phyloP scores from a whole-genome alignment of 2,329 filamentous ascomycete species.

The Thelonectria blattea region DNA sequence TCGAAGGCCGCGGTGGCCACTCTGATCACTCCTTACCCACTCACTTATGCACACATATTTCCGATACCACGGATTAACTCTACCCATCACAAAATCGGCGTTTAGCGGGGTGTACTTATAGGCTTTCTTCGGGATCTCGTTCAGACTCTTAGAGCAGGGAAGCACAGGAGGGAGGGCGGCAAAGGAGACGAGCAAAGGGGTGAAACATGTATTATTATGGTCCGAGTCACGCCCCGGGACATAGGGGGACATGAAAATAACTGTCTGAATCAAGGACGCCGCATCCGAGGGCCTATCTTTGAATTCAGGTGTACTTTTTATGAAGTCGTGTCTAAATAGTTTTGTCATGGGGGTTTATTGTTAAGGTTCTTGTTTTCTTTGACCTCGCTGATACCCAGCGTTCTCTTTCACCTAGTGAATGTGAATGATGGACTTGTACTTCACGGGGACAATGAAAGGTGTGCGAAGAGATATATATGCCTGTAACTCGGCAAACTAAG shows the following conservation, averaged over 20 bases:
- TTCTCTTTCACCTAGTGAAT: too few relatives aligned
- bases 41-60: constrained; percentile 26
- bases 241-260: constrained; percentile 22
- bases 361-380: too few relatives aligned
- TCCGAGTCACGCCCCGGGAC: constrained; percentile 22
- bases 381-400: too few relatives aligned
- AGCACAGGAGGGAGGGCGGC: not conserved
- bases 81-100: constrained; percentile 36
- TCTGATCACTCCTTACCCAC: constrained; percentile 18
- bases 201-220: constrained; percentile 35
- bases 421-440: too few relatives aligned
- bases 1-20: not conserved
- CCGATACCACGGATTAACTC: constrained; percentile 26
- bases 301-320: too few relatives aligned
- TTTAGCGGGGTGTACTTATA: constrained; percentile 41
- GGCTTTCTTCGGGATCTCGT: constrained; percentile 27
- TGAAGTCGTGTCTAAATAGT: too few relatives aligned
- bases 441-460: too few relatives aligned
- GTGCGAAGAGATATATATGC: too few relatives aligned
- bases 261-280: constrained; percentile 13
- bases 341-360: too few relatives aligned
- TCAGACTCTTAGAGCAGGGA: constrained; percentile 20
- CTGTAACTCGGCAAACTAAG: too few relatives aligned
- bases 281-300: not conserved
- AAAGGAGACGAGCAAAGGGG: constrained; percentile 2